A percentile compares a stretch with the other conserved stretches of the same genome.
phyloP scores from a whole-genome alignment of 805 yeast species.

The Yamadazyma philogaea region DNA sequence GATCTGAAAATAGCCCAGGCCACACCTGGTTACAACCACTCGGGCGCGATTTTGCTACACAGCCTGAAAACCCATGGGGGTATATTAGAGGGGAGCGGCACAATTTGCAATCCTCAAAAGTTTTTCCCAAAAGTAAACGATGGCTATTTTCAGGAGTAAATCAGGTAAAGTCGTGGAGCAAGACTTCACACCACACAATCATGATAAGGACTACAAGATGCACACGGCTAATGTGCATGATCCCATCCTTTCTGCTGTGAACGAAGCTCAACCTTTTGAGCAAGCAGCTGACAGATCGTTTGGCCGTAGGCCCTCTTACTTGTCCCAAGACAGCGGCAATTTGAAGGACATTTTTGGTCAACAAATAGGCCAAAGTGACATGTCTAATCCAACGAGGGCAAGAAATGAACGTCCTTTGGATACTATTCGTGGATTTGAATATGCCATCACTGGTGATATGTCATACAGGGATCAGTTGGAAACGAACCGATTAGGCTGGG shows the following conservation, averaged over 20 bases:
- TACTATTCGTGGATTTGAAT: constrained; percentile 91
- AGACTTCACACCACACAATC: constrained; percentile 4
- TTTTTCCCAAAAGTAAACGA: neutral
- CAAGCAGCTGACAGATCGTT: constrained; percentile 35
- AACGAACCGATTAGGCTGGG: constrained; percentile 76
- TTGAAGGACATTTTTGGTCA: constrained; percentile 83
- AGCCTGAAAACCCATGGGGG: constrained; percentile 4
- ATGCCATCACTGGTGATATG: constrained; percentile 86
- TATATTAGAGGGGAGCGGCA: constrained; percentile 3
- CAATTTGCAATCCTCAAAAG: neutral
- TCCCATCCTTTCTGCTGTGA: constrained; percentile 90
- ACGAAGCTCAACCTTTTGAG: constrained; percentile 95
- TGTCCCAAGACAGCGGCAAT: constrained; percentile 50
- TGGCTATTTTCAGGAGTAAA: constrained; percentile 28
- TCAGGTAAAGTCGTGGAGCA: constrained; percentile 17
- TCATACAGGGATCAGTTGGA: constrained; percentile 79
- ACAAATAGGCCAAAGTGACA: constrained; percentile 73
- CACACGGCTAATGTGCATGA: constrained; percentile 68
- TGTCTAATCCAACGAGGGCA: constrained; percentile 88
- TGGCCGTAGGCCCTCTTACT: constrained; percentile 41
- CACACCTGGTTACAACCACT: neutral
- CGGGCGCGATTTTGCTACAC: constrained; percentile 6
- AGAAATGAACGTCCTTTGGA: constrained; percentile 97
- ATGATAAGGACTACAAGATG: constrained; percentile 42
- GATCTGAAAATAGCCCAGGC: neutral